Base-by-base conservation (phyloP, 441 rosid species). In the Rhodomyrtus psidioides region DNA sequence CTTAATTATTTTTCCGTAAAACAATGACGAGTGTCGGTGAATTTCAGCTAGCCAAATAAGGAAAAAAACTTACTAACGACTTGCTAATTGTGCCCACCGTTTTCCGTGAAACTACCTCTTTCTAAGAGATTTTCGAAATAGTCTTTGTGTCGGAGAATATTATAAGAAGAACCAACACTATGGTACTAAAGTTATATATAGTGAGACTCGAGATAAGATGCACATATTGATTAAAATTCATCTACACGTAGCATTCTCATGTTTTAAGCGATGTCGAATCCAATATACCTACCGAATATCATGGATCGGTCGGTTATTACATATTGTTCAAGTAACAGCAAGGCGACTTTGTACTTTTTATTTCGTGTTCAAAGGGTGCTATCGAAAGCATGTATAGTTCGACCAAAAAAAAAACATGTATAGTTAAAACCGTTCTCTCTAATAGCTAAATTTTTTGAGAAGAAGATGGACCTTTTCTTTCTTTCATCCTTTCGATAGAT, bases 231-330 rank as follows among this genome's bases (percentile, higher is more conserved):
- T 44, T 23, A 51, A 10, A 4, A 39, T 24, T 2, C 14, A 70
- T 70, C 2, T 70, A 21, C 6, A 21, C 8, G 1, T 12, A 70
- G 3, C 16, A 12, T 70, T 65, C 27, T 70, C 0, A 4, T 39
- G 9, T 39, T 12, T 70, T 21, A 39, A 39, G 79, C 2, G 15
- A 9, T 6, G 10, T 70, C 16, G 0, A 23, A 5, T 23, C 42
- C 10, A 39, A 39, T 70, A 39, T 39, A 39, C 9, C 26, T 2
- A 39, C 1, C 0, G 1, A 39, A 39, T 39, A 70, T 70, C 8
- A 70, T 6, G 16, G 7, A 39, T 4, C 0, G 4, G 0, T 70
- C 1, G 2, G 6, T 2, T 39, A 21, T 70, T 39, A 70, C 10
- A 70, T 12, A 10, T 23, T 10, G 9, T 70, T 4, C 12, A 39